A percentile compares a stretch with the other conserved stretches of the same genome.
These are phyloP conservation scores for Cnidoscolus chayamansa DNA, from an alignment of 441 rosid species.

Conservation along the genomic window DNA sequence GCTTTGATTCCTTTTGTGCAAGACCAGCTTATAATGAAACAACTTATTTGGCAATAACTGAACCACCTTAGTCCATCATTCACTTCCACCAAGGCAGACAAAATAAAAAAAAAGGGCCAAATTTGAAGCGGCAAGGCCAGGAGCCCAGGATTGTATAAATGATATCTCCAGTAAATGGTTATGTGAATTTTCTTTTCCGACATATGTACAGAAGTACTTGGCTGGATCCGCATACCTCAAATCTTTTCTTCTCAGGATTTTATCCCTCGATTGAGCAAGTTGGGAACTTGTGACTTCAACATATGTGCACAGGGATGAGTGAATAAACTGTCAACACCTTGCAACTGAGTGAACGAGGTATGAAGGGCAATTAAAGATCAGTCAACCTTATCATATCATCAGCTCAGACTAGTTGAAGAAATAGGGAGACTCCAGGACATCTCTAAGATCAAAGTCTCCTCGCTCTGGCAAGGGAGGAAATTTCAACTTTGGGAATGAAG, in stretches of 20 bases:
- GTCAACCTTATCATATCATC: background rate
- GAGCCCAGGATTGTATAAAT: background rate
- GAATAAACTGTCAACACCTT: conserved; percentile 13
- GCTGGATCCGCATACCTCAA: conserved; percentile 6
- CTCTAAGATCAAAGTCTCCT: conserved; percentile 87
- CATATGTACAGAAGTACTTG: conserved; percentile 21
- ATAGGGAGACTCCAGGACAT: conserved; percentile 74
- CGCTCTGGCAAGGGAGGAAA: conserved; percentile 92
- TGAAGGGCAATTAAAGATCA: background rate
- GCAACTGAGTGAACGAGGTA: conserved; percentile 8
- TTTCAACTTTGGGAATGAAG: conserved; percentile 59
- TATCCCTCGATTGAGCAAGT: background rate
- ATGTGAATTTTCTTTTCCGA: background rate
- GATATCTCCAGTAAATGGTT: conserved; percentile 6
- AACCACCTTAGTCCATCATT: background rate
- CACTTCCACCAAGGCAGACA: background rate
- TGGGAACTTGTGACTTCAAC: conserved; percentile 10
- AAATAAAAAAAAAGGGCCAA: background rate
- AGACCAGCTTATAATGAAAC: background rate
- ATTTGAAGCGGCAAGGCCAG: background rate
- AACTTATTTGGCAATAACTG: background rate
- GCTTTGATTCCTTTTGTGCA: conserved; percentile 6
- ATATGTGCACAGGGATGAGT: background rate
- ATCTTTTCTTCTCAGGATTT: conserved; percentile 6
- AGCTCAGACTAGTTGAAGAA: conserved; percentile 73